Evolutionary conservation across 352 stramenopile species (phyloP).

Genomic region (Phytophthora crassamura): DNA sequence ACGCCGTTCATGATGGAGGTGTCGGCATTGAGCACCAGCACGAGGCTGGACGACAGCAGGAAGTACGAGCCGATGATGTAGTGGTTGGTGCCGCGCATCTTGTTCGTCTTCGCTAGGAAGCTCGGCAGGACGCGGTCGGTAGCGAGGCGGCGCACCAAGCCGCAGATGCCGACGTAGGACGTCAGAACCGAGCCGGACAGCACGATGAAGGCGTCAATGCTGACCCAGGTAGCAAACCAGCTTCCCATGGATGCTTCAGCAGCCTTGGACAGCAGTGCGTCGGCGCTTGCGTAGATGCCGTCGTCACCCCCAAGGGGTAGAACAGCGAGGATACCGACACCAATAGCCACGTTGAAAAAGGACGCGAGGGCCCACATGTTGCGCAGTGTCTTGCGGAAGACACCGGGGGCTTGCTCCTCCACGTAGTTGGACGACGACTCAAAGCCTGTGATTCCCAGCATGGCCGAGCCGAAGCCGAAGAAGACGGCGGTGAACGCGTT

Average conservation of each 20-base stretch:
- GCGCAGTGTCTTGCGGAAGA: conserved; percentile 70
- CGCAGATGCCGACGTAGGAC: conserved; percentile 81
- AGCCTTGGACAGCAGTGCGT: conserved; percentile 68
- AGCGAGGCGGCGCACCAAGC: conserved; percentile 73
- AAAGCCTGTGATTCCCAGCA: conserved; percentile 90
- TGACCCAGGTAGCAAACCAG: conserved; percentile 55
- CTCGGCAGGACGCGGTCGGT: conserved; percentile 64
- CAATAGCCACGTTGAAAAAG: conserved; percentile 81
- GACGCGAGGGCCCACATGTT: conserved; percentile 81
- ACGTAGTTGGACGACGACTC: conserved; percentile 89
- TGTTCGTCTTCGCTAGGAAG: conserved; percentile 57
- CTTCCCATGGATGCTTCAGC: conserved; percentile 40
- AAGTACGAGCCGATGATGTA: conserved; percentile 79
- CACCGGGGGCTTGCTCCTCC: conserved; percentile 77
- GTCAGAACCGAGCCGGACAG: conserved; percentile 84
- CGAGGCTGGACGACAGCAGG: conserved; percentile 61
- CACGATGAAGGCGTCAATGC: conserved; percentile 87
- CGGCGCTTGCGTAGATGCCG: conserved; percentile 57
- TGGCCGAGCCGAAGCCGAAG: conserved; percentile 73
- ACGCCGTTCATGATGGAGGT: conserved; percentile 73
- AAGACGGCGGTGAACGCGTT: conserved; percentile 58
- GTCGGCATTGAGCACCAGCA: conserved; percentile 71
- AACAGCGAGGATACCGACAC: conserved; percentile 66
- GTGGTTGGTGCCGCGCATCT: conserved; percentile 71
- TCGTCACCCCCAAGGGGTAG: conserved; percentile 57